Evolutionary conservation across 1,284 basidiomycete species (phyloP).

Genomic region (Cryptococcus neoformans): DNA sequence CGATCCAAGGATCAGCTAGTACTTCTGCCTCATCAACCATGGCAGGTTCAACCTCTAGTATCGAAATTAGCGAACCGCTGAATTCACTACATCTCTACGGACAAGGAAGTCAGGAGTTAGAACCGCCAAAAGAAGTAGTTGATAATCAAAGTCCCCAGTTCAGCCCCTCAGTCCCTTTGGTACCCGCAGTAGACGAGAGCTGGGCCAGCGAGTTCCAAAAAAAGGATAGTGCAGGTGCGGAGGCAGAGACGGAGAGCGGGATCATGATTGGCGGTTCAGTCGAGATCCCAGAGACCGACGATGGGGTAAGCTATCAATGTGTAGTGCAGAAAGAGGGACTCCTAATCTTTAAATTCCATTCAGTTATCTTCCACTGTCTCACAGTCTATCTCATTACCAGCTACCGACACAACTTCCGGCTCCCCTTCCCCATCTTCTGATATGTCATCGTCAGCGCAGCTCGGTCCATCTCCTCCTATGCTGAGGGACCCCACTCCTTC

Average conservation of each 20-base stretch:
- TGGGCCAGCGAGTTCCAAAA: constrained; percentile 14
- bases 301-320: constrained; percentile 22
- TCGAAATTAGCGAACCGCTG: constrained; percentile 14
- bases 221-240: constrained; percentile 29
- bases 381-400: constrained; percentile 43
- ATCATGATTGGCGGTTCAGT: constrained; percentile 12
- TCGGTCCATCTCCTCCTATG: constrained; percentile 19
- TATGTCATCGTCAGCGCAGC: constrained; percentile 17
- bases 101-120: not conserved
- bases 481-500: not conserved
- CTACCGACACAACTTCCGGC: constrained; percentile 37
- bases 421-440: constrained; percentile 35
- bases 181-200: not conserved
- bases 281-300: constrained; percentile 23
- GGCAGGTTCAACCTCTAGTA: constrained; percentile 1
- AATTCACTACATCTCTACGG: constrained; percentile 23
- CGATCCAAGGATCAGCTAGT: constrained; percentile 26
- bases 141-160: not conserved
- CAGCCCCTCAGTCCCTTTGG: not conserved
- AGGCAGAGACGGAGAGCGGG: constrained; percentile 15
- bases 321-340: not conserved
- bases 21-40: not conserved
- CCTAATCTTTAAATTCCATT: not conserved
- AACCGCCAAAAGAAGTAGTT: not conserved
- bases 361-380: constrained; percentile 39